Base-by-base conservation (phyloP, 805 yeast genomes). In the Metschnikowia henanensis region DNA sequence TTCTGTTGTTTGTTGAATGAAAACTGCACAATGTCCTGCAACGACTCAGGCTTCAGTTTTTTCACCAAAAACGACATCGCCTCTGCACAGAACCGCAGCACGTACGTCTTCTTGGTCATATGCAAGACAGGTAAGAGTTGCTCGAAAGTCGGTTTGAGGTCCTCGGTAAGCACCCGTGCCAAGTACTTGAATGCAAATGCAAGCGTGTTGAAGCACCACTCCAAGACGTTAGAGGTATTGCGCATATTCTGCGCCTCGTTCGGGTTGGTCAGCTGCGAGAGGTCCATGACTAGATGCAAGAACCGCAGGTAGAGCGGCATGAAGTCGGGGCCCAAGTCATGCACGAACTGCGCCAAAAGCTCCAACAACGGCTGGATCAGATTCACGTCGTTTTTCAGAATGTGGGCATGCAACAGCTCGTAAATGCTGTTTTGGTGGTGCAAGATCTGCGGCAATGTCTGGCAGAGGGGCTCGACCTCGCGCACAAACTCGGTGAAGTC, bases 241-340 rank as follows among this genome's bases (percentile, higher is more conserved):
- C 73, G 62, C 46, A 73, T 68, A 47, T 78, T 79, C 46, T 80
- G 79, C 22, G 87, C 73, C 40, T 68, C 75, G 47, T 70, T 70
- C 1, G 72, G 70, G 46, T 62, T 63, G 16, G 62, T 59, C 8
- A 56, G 53, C 42, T 61, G 39, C 0, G 80, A 72, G 45, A 87
- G 58, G 0, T 67, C 60, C 4, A 75, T 76, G 32, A 91, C 71
- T 19, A 76, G 53, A 0, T 57, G 51, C 36, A 92, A 64, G 0
- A 89, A 65, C 20, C 65, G 60, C 2, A 67, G 67, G 57, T 88
- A 90, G 57, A 70, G 89, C 7, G 77, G 79, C 70, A 89, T 76
- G 58, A 91, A 94, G 53, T 92, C 98, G 2, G 92, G 84, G 8
- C 97, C 97, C 49, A 92, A 68, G 68, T 92, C 99, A 55, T 88